A percentile compares a stretch with the other conserved stretches of the same genome.
phyloP scores from a whole-genome alignment of 108 stramenopile genomes.

The Aurantiochytrium sp. region DNA sequence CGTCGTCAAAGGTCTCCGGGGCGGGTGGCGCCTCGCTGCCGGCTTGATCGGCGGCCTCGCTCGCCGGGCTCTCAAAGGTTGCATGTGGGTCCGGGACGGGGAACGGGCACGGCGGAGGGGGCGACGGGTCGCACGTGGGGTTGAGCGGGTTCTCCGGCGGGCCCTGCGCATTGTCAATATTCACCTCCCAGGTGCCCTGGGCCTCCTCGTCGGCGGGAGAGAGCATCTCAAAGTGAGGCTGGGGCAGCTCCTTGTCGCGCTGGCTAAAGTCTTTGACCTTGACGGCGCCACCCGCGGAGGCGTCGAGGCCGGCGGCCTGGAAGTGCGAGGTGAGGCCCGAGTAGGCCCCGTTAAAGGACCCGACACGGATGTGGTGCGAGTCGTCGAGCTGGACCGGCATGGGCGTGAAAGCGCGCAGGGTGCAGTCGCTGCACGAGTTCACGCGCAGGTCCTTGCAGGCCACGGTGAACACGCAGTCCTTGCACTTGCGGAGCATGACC shows the following conservation, averaged over 20 bases:
- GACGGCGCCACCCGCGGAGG: neutral
- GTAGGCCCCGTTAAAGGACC: constrained; percentile 27
- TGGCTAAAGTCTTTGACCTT: constrained; percentile 18
- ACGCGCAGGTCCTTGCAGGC: constrained; percentile 73
- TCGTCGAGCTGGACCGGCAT: constrained; percentile 73
- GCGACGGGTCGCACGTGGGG: neutral
- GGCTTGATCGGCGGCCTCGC: too few relatives aligned
- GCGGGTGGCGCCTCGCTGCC: too few relatives aligned
- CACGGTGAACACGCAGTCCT: constrained; percentile 63
- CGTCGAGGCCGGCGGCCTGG: neutral
- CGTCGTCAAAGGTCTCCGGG: too few relatives aligned
- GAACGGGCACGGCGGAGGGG: neutral
- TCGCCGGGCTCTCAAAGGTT: neutral
- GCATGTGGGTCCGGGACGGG: neutral
- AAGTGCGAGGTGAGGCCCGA: constrained; percentile 1
- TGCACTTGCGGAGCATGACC: constrained; percentile 69
- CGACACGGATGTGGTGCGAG: constrained; percentile 49
- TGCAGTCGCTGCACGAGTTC: constrained; percentile 63
- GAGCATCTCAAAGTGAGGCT: neutral
- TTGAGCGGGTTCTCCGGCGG: constrained; percentile 22
- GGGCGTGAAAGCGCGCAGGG: constrained; percentile 62
- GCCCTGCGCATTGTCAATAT: neutral
- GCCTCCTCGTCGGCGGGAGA: neutral
- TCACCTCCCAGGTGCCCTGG: neutral
- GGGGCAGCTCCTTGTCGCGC: constrained; percentile 22